phyloP scores from a whole-genome alignment of 768 basidiomycete species.

The Mycena rosella region DNA sequence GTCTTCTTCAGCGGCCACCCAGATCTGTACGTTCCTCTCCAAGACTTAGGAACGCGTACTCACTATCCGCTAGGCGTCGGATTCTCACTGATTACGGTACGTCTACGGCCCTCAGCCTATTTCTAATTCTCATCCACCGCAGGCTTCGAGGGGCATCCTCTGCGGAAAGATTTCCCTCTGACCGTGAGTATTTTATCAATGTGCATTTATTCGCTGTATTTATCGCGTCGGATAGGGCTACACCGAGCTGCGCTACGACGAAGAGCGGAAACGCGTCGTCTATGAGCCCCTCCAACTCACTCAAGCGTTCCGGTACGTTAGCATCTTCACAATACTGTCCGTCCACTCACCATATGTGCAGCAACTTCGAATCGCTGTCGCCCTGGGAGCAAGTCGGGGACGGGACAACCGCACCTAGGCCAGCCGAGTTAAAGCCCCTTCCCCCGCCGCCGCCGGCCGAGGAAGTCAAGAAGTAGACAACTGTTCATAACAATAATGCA shows the following conservation, averaged over 20 bases:
- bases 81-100: constrained; percentile 99
- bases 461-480: constrained; percentile 81
- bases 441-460: constrained; percentile 78
- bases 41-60: constrained; percentile 18
- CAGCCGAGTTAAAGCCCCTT: constrained; percentile 81
- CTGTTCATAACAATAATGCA: constrained; percentile 33
- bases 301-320: constrained; percentile 92
- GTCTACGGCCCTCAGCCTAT: background rate
- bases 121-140: constrained; percentile 24
- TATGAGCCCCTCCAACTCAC: constrained; percentile 98
- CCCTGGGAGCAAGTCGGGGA: constrained; percentile 97
- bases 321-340: background rate
- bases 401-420: constrained; percentile 62
- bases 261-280: constrained; percentile 96
- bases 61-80: constrained; percentile 73
- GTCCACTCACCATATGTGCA: constrained; percentile 45
- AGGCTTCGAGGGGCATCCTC: constrained; percentile 97
- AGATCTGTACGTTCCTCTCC: constrained; percentile 79
- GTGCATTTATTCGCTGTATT: constrained; percentile 6
- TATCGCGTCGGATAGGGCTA: constrained; percentile 79
- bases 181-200: constrained; percentile 67
- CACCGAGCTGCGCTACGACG: constrained; percentile 97
- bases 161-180: constrained; percentile 98
- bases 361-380: constrained; percentile 93
- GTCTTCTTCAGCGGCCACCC: constrained; percentile 98